A percentile compares a stretch with the other conserved stretches of the same genome.
phyloP scores from a whole-genome alignment of 129 eudicot species.

The Daucus carota region DH1_v3.0 NC_030385.2:26791501-26792000 shows the following conservation, averaged over 20 bases:
- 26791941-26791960: background rate
- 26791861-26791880: background rate
- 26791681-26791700: background rate
- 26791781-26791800: background rate
- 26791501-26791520: too few relatives aligned
- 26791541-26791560: background rate
- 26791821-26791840: background rate
- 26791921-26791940: background rate
- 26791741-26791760: background rate
- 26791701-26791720: background rate
- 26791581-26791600: background rate
- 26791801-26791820: background rate
- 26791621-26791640: too few relatives aligned
- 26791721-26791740: background rate
- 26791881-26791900: background rate
- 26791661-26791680: too few relatives aligned
- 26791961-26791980: background rate
- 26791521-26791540: too few relatives aligned
- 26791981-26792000: background rate
- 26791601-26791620: background rate
- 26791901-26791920: background rate
- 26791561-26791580: background rate
- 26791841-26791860: background rate
- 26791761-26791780: background rate
- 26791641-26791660: too few relatives aligned